phyloP scores from a whole-genome alignment of 1,139 yeast genomes.

The Nakaseomyces kungkrabaensis region DNA sequence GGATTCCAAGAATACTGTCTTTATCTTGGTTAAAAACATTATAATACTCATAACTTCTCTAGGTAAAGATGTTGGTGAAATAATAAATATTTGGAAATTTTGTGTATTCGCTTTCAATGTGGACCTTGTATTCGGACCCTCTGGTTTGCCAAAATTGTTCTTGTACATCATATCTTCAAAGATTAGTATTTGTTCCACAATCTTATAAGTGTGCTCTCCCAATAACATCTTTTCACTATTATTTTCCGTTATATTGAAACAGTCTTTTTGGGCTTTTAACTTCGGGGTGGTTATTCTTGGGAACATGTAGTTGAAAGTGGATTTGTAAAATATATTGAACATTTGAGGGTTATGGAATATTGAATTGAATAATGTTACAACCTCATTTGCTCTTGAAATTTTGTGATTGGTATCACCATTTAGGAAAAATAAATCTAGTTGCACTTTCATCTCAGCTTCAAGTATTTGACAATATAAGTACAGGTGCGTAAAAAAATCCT shows the following conservation, averaged over 20 bases:
- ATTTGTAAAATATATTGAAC: neutral
- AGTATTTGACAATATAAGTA: neutral
- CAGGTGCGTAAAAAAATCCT: neutral
- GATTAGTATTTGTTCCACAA: neutral
- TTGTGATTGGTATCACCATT: neutral
- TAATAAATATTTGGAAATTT: neutral
- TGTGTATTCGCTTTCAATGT: neutral
- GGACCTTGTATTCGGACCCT: neutral
- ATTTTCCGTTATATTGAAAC: neutral
- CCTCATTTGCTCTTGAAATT: neutral
- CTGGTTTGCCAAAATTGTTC: neutral
- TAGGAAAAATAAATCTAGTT: neutral
- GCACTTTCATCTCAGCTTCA: neutral
- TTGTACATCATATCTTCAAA: neutral
- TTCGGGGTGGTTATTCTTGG: neutral
- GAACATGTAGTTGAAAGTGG: neutral
- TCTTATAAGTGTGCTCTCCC: neutral
- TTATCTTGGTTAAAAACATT: neutral
- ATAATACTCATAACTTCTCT: neutral
- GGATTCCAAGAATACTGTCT: neutral
- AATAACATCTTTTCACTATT: neutral
- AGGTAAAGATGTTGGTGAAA: neutral
- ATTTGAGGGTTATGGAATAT: neutral
- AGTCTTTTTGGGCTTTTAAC: neutral
- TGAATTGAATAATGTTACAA: neutral